These are phyloP conservation scores for Lactuca saligna DNA, from an alignment of 129 eudicot genomes.

Conservation along the genomic window DNA sequence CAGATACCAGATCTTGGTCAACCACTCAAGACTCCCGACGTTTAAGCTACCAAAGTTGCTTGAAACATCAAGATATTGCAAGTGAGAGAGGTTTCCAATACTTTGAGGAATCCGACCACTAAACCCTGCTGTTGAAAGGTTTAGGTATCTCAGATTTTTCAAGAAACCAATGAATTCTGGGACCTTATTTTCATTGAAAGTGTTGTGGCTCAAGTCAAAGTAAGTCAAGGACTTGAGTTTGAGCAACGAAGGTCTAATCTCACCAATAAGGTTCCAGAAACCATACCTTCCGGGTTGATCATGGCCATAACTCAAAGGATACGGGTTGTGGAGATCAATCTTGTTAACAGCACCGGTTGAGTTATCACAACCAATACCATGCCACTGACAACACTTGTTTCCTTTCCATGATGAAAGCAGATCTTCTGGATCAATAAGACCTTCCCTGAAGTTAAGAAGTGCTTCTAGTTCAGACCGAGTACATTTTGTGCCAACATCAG, in stretches of 20 bases:
- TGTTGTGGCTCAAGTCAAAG: slow-evolving; percentile 50
- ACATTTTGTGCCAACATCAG: slow-evolving; percentile 18
- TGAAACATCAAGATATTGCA: slow-evolving; percentile 48
- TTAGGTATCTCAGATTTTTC: slow-evolving; percentile 37
- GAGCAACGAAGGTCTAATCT: slow-evolving; percentile 40
- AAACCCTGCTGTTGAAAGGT: slow-evolving; percentile 47
- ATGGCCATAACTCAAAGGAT: background rate
- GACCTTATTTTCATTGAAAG: slow-evolving; percentile 33
- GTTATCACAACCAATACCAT: slow-evolving; percentile 36
- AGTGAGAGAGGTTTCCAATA: slow-evolving; percentile 45
- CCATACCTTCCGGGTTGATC: slow-evolving; percentile 34
- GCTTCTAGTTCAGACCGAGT: slow-evolving; percentile 30
- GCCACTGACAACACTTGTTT: slow-evolving; percentile 42
- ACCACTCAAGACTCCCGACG: slow-evolving; percentile 27
- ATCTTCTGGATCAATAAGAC: slow-evolving; percentile 38
- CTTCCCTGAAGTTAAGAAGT: slow-evolving; percentile 35
- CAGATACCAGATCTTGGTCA: slow-evolving; percentile 28
- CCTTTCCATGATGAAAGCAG: slow-evolving; percentile 49
- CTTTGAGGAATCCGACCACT: slow-evolving; percentile 36
- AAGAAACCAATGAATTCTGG: slow-evolving; percentile 49
- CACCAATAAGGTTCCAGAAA: slow-evolving; percentile 47
- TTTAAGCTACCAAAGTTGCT: slow-evolving; percentile 24
- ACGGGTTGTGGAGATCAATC: slow-evolving; percentile 35
- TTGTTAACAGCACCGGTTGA: slow-evolving; percentile 27
- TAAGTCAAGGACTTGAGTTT: slow-evolving; percentile 34